Base-by-base conservation (phyloP, 2,329 filamentous ascomycete species). In the Claviceps purpurea region DNA sequence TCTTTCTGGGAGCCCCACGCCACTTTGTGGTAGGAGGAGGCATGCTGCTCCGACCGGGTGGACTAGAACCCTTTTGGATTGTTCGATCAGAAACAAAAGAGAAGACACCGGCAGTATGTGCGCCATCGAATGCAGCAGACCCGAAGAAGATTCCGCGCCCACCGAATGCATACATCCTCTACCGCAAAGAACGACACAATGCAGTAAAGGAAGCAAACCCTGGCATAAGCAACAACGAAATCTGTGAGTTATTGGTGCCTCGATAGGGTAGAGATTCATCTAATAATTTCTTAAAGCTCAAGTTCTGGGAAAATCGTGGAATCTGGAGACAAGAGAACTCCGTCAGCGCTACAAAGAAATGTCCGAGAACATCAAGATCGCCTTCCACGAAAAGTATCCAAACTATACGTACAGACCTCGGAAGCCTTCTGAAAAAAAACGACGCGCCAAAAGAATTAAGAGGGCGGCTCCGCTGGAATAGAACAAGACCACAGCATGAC, bases 81-180 rank as follows among this genome's bases (percentile, higher is more conserved):
- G 30, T 54, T n/a, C 56, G 53, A 4, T 50, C 52, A 13, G 48
- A 54, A 39, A n/a, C 48, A 30, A 54, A 53, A 30, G 30, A 52
- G 8, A 53, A 54, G 40, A 58, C 51, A 16, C 45, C 54, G 7
- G 51, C 52, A 11, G 30, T 55, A 18, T 50, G 51, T 30, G 42
- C 44, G n/a, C 49, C 58, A 40, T 34, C 52, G 7, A 18, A 49
- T 30, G 50, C 56, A 13, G 14, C 49, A 16, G 58, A 57, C 22
- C 44, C 51, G 40, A 39, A 51, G 37, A 61, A 64, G 54, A 62
- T 70, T 47, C 66, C 64, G 20, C 67, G 69, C 6, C 70, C 70
- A 26, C 65, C 68, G 16, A 72, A 72, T 56, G 67, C 68, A 4
- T 72, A 67, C 60, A 72, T 72, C 41, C 56, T 72, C 20, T 72